These are phyloP conservation scores for Hypocreales sp. DNA, from an alignment of 2,329 filamentous ascomycete species.

Conservation along the genomic window DNA sequence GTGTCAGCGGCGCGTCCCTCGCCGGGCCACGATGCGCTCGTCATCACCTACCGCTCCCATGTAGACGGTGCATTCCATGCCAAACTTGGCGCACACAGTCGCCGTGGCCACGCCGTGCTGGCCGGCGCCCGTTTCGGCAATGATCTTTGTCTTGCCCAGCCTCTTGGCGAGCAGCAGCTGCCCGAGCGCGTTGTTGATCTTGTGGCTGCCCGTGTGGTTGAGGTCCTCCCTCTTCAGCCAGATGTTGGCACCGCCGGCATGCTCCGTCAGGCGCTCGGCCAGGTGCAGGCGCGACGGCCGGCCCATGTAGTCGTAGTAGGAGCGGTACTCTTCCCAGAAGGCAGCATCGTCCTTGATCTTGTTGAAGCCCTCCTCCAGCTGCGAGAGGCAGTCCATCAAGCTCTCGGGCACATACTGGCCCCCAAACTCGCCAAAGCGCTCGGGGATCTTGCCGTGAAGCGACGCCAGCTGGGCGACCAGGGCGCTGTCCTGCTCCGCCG, in stretches of 20 bases:
- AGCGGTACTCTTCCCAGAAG: conserved; percentile 95
- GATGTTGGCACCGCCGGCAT: conserved; percentile 86
- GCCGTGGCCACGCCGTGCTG: conserved; percentile 97
- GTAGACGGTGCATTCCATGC: conserved; percentile 94
- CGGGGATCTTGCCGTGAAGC: conserved; percentile 64
- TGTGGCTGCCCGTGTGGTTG: conserved; percentile 96
- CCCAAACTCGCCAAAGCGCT: conserved; percentile 88
- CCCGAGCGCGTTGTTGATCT: conserved; percentile 97
- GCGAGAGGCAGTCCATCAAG: conserved; percentile 86
- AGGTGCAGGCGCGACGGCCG: conserved; percentile 83
- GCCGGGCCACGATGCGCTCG: too few species aligned
- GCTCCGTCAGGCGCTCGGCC: conserved; percentile 73
- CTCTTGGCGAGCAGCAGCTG: conserved; percentile 77
- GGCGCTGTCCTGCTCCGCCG: conserved; percentile 34
- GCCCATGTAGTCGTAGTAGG: conserved; percentile 95
- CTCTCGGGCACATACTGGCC: conserved; percentile 97
- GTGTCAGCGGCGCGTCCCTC: too few species aligned
- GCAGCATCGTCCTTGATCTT: conserved; percentile 69
- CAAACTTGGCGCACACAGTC: conserved; percentile 94
- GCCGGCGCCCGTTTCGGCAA: conserved; percentile 92
- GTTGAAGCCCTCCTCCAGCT: conserved; percentile 86
- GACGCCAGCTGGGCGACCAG: conserved; percentile 75
- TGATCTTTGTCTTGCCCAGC: conserved; percentile 91
- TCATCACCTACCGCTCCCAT: conserved; percentile 60
- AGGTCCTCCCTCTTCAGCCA: conserved; percentile 97